Evolutionary conservation across 768 basidiomycete genomes (phyloP), one percentile per base, ranked within the genome.

Genomic region (Kwoniella heveanensis): DNA sequence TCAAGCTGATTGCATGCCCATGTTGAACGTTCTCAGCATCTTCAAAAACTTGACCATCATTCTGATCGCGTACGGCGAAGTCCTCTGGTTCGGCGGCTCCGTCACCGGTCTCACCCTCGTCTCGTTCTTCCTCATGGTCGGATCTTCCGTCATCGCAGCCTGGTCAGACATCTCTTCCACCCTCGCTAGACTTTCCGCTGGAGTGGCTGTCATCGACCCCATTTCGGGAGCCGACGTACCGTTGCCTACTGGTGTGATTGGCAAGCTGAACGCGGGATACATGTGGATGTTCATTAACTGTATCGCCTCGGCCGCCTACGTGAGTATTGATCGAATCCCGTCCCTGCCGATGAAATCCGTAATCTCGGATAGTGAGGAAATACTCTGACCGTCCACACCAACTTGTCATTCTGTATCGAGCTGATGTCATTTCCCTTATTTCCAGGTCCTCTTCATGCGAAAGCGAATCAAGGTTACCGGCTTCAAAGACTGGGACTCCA

Each of bases 21-120:
- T 9, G 36, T 55, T 36, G n/a, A 32, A 10, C 2, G 26, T 5
- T 27, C 30, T 53, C n/a, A 75, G 73, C 0, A 98, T 99, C 67
- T 98, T 98, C 86, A 99, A 99, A 82, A 99, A 99, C 79, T 77
- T 98, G 74, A 97, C 96, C n/a, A 99, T 98, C 73, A 98, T 99
- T 69, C 85, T 99, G 27, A 98, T 98, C 76, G 70, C 96, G 8
- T 96, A 98, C 77, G 95, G 96, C 32, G 95, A 98, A 82, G 90
- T 95, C 15, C 80, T 96, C 53, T 97, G 93, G 93, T 98, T 98
- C 74, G 92, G 89, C 53, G 93, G 94, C 25, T 84, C 84, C 69
- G 88, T 98, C 44, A 93, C 93, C 0, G 85, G 86, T 1, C 83
- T 98, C 57, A 94, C 94, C 0, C 86, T 97, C 72, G 83, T 89